phyloP scores from a whole-genome alignment of 371 early-diverging fungal species.

The Mortierella polycephala region DNA sequence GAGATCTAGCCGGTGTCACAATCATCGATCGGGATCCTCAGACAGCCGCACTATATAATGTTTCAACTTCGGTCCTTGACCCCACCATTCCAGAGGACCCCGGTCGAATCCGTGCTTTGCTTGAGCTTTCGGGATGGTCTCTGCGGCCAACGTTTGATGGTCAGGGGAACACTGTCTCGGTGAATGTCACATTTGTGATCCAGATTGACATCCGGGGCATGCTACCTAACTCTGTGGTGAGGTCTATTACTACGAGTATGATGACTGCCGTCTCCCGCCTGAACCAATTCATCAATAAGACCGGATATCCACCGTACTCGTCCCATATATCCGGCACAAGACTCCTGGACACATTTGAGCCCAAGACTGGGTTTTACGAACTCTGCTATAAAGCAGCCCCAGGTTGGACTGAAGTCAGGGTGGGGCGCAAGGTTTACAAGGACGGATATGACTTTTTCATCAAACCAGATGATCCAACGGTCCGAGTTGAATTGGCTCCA shows the following conservation, averaged over 20 bases:
- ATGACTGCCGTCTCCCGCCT: conserved; percentile 38
- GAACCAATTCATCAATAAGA: conserved; percentile 46
- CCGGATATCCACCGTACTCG: conserved; percentile 39
- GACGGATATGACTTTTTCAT: conserved; percentile 52
- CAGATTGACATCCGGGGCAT: conserved; percentile 62
- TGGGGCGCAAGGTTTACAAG: conserved; percentile 43
- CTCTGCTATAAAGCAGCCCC: conserved; percentile 44
- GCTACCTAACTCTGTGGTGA: conserved; percentile 42
- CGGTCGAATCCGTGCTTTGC: conserved; percentile 59
- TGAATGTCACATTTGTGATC: conserved; percentile 64
- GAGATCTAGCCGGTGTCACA: conserved; percentile 65
- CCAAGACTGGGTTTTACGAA: conserved; percentile 43
- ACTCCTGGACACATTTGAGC: conserved; percentile 44
- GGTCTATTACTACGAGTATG: conserved; percentile 35
- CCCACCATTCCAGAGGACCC: conserved; percentile 61
- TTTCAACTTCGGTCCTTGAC: conserved; percentile 67
- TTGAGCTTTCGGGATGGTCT: conserved; percentile 71
- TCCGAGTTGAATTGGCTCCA: conserved; percentile 43
- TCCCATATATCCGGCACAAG: conserved; percentile 40
- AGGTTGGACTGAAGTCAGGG: conserved; percentile 46
- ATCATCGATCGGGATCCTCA: conserved; percentile 66
- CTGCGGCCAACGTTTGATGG: conserved; percentile 59
- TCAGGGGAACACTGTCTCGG: conserved; percentile 57
- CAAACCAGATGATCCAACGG: conserved; percentile 49
- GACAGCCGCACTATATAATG: conserved; percentile 64